Evolutionary conservation across 140 eudicot genomes (phyloP).

Genomic region (Oenanthe javanica): DNA sequence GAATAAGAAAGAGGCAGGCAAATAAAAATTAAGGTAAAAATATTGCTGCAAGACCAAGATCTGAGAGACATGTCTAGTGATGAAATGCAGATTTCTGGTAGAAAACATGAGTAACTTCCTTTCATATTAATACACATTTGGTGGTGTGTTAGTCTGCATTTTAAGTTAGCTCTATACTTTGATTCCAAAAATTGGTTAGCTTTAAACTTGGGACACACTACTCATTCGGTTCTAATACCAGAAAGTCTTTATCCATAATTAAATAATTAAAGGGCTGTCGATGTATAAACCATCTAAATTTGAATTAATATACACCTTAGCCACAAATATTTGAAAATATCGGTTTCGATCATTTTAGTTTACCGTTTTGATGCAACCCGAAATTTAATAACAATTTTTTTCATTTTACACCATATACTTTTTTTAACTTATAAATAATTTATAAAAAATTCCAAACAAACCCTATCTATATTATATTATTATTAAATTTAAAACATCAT

Average conservation of each 20-base stretch:
- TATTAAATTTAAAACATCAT: too few relatives aligned
- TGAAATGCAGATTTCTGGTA: conserved; percentile 6
- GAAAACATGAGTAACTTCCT: not conserved
- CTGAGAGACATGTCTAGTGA: conserved; percentile 28
- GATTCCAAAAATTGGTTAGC: conserved; percentile 17
- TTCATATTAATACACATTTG: conserved; percentile 15
- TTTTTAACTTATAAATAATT: too few relatives aligned
- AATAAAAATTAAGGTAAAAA: conserved; percentile 21
- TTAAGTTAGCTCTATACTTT: conserved; percentile 3
- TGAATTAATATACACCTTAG: too few relatives aligned
- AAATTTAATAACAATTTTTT: too few relatives aligned
- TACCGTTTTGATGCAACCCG: too few relatives aligned
- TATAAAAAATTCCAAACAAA: too few relatives aligned
- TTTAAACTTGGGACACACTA: conserved; percentile 12
- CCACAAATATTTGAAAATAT: too few relatives aligned
- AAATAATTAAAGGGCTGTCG: not conserved
- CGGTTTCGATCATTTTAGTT: too few relatives aligned
- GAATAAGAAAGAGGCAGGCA: conserved; percentile 28
- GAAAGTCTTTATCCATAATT: conserved; percentile 13
- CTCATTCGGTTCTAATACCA: conserved; percentile 10
- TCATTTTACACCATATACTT: too few relatives aligned
- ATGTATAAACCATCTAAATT: too few relatives aligned
- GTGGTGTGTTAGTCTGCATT: conserved; percentile 26
- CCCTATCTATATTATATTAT: too few relatives aligned
- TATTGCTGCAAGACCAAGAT: conserved; percentile 14